phyloP scores from a whole-genome alignment of 2,329 filamentous ascomycete genomes.

The Penicillium corylophilum region DNA sequence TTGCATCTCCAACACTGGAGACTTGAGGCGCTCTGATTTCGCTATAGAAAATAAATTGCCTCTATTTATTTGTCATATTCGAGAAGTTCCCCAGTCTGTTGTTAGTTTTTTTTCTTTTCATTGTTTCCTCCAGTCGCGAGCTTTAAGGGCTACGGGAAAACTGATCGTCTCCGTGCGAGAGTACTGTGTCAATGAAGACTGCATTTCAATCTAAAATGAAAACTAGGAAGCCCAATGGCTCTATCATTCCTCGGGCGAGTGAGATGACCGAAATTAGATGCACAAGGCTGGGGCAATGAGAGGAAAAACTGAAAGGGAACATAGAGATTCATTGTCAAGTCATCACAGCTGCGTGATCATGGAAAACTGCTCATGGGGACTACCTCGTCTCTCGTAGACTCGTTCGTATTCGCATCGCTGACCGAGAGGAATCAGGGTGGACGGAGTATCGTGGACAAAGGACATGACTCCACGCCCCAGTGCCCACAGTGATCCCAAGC shows the following conservation, averaged over 20 bases:
- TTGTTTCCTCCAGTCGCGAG: background rate
- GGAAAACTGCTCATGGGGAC: constrained; percentile 9
- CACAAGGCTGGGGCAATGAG: constrained; percentile 2
- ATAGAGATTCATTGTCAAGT: constrained; percentile 9
- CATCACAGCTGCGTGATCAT: constrained; percentile 6
- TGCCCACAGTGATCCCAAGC: constrained; percentile 5
- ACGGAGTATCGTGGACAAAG: background rate
- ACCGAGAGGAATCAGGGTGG: constrained; percentile 1
- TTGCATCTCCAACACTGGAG: background rate
- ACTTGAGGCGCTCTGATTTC: background rate
- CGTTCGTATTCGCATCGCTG: constrained; percentile 16
- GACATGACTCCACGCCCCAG: background rate
- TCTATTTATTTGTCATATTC: too few species aligned
- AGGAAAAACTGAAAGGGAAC: background rate
- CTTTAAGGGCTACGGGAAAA: background rate
- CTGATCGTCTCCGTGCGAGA: background rate
- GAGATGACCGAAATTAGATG: constrained; percentile 1
- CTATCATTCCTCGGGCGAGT: constrained; percentile 1
- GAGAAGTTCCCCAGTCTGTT: too few species aligned
- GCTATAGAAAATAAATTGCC: too few species aligned
- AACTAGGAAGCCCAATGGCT: background rate
- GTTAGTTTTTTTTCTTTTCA: background rate
- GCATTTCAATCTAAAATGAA: constrained; percentile 24
- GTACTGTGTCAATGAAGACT: constrained; percentile 19
- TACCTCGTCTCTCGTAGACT: constrained; percentile 14